Conservation (phyloP, 2,329 filamentous ascomycete species). For the Helotiales sp. region DNA sequence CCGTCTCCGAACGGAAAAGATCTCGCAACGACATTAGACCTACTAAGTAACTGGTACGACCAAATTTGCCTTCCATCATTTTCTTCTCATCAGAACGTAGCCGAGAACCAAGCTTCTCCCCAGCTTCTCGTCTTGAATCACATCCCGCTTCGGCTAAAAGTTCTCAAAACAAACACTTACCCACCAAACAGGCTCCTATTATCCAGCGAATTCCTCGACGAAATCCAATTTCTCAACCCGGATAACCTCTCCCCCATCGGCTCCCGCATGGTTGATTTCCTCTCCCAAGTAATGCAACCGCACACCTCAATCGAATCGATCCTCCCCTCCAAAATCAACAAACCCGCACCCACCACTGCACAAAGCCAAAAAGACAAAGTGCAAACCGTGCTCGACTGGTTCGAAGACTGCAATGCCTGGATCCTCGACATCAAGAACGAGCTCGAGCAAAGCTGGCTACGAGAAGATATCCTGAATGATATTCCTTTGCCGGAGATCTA, state of each 20-base stretch:
- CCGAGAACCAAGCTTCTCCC: neutral
- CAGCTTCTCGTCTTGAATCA: too few species aligned
- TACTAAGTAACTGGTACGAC: constrained; percentile 10
- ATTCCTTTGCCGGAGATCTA: constrained; percentile 8
- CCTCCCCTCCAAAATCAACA: neutral
- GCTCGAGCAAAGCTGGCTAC: constrained; percentile 7
- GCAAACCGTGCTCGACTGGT: constrained; percentile 16
- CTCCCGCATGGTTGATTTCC: constrained; percentile 9
- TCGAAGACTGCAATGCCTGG: constrained; percentile 16
- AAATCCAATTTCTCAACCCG: neutral
- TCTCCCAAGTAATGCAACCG: constrained; percentile 9
- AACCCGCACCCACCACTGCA: neutral
- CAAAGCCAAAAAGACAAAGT: neutral
- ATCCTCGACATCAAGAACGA: constrained; percentile 11
- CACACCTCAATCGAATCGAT: constrained; percentile 2
- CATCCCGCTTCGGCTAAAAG: too few species aligned
- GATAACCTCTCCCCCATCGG: constrained; percentile 3
- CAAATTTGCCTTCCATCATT: neutral
- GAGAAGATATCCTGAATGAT: neutral
- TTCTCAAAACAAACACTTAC: neutral
- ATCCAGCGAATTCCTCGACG: constrained; percentile 7
- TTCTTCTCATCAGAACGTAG: neutral
- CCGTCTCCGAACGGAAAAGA: neutral
- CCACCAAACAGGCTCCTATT: neutral
- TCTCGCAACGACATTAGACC: neutral